These are phyloP conservation scores for Mycocentrospora acerina DNA, from an alignment of 2,329 filamentous ascomycete genomes.

Conservation along the genomic window DNA sequence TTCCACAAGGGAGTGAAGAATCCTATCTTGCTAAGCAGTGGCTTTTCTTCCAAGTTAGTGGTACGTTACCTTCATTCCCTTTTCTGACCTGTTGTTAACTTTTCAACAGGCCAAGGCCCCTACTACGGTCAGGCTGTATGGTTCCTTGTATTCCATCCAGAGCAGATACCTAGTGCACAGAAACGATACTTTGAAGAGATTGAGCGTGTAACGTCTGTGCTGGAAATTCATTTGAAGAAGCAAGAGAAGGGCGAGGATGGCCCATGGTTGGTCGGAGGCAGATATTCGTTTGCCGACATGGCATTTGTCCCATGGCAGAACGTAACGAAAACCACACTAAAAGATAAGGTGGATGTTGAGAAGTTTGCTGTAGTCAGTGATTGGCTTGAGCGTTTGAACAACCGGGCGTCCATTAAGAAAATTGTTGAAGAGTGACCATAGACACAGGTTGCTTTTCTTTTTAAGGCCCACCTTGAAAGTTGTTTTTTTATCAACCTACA, in stretches of 20 bases:
- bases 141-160: constrained; percentile 39
- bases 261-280: constrained; percentile 21
- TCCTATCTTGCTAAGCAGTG: constrained; percentile 39
- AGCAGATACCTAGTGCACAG: constrained; percentile 48
- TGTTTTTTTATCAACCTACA: too few species aligned
- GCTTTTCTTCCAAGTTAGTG: constrained; percentile 34
- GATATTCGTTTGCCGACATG: constrained; percentile 18
- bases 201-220: constrained; percentile 46
- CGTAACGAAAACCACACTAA: constrained; percentile 5
- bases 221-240: constrained; percentile 43
- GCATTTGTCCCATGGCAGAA: constrained; percentile 15
- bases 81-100: too few species aligned
- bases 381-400: too few species aligned
- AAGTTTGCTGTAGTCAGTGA: constrained; percentile 7
- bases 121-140: constrained; percentile 48
- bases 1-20: constrained; percentile 31
- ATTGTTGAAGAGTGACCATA: too few species aligned
- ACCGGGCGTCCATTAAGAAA: too few species aligned
- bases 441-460: too few species aligned
- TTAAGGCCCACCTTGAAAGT: too few species aligned
- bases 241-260: constrained; percentile 10
- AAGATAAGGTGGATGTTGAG: constrained; percentile 4
- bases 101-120: constrained; percentile 34
- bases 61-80: too few species aligned
- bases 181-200: constrained; percentile 50